Evolutionary conservation across 2,329 filamentous ascomycete genomes (phyloP).

Genomic region (Phaeosphaeria sp.): DNA sequence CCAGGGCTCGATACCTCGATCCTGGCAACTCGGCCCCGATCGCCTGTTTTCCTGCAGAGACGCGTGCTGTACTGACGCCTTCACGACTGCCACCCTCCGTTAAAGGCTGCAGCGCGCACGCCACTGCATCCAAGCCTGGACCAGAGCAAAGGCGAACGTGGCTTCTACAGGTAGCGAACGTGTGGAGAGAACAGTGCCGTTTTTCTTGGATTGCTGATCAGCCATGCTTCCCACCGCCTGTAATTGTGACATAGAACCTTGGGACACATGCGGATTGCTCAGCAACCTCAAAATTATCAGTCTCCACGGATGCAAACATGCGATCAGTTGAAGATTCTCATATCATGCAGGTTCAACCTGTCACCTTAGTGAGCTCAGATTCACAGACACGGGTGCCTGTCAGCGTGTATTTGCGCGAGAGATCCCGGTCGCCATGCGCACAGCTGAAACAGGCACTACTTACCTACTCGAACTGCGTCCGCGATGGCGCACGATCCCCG

Average conservation of each 20-base stretch:
- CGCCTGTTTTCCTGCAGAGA: constrained; percentile 9
- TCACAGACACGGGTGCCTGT: constrained; percentile 18
- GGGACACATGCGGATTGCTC: neutral
- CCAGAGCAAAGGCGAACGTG: neutral
- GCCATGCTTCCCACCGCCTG: neutral
- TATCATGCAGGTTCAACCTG: constrained; percentile 28
- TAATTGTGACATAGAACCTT: neutral
- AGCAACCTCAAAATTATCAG: neutral
- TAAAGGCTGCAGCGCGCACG: constrained; percentile 1
- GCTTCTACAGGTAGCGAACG: neutral
- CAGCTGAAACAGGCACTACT: constrained; percentile 39
- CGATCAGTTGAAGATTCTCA: constrained; percentile 12
- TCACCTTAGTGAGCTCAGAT: constrained; percentile 15
- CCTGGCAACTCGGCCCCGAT: constrained; percentile 12
- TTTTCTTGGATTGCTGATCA: neutral
- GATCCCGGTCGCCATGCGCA: constrained; percentile 29
- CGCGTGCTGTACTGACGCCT: constrained; percentile 15
- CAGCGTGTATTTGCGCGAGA: constrained; percentile 32
- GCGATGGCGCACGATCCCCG: constrained; percentile 19
- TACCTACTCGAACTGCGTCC: constrained; percentile 20
- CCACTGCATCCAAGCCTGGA: neutral
- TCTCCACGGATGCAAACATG: neutral
- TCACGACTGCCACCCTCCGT: constrained; percentile 1
- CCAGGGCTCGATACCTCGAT: constrained; percentile 7
- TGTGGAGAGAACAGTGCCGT: neutral